Base-by-base conservation (phyloP, 768 basidiomycete genomes). In the Tylopilus felleus region DNA sequence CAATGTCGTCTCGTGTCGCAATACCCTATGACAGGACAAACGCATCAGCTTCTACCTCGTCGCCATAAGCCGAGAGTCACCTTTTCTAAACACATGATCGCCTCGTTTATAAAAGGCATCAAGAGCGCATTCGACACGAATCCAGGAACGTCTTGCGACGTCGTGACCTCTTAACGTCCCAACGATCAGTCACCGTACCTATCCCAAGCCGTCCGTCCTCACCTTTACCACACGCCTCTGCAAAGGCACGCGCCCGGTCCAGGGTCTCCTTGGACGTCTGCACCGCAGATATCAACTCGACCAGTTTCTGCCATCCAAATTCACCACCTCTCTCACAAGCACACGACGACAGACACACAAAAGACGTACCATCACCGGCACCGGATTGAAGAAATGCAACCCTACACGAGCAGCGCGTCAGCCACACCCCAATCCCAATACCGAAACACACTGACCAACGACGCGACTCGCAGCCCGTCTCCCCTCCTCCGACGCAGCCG, bases 61-160 rank as follows among this genome's bases (percentile, higher is more conserved):
- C 40, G 8, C 13, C 13, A 52, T 19, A 17, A 19, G 3, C 8
- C 14, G 17, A 8, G 31, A 35, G 28, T 10, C 47, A 90, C 92
- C 79, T 89, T 92, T 71, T 98, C 95, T 1, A 98, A 76, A 60
- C 85, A 86, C 84, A 96, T 88, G 60, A 98, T 92, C 0, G 95
- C 95, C 79, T 98, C 96, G 61, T 98, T 98, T 61, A 98, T 87
- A 73, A 94, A 98, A 2, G 96, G 96, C 92, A 98, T 98, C 41
- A 98, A 74, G 28, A 95, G 79, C 1, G 93, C 93, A 63, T 97
- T 95, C 1, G 93, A 90, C n/a, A 95, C 91, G 69, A 93, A 94
- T 5, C 93, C 94, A 4, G 95, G 95, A 1, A 95, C 91, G 63
- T 98, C 95, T 62, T 90, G 83, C 0, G 93, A 94, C 4, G 81